Evolutionary conservation across 805 yeast species (phyloP), one percentile per base, ranked within the genome.

Genomic region (Candida maris): DNA sequence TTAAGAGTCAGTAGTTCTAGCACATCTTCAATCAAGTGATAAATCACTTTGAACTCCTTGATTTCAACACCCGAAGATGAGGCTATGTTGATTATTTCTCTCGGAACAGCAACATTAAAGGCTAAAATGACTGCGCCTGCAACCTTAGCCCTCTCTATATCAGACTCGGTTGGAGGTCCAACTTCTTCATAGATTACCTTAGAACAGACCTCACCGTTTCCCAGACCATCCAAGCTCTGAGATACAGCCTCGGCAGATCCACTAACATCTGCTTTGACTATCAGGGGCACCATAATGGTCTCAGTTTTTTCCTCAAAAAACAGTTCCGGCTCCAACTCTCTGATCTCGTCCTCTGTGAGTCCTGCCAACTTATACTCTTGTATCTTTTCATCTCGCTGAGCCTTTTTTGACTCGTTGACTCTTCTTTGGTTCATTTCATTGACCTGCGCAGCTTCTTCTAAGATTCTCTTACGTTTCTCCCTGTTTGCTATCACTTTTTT

Each of bases 211-310:
- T 85, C 94, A 2, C 83, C 85, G 57, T 91, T 89, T 5, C 97
- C 97, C n/a, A 93, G 62, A 9, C 80, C 79, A 40, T 71, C 70
- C 32, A 93, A 77, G 48, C 91, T 79, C 57, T 89, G 96, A 25
- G 67, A 72, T 22, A 93, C 84, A 2, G 98, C 98, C 56, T 93
- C 98, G 0, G 85, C 84, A 1, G 97, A 89, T 0, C 98, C 98
- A 48, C 81, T 80, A 1, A 91, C 97, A 62, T 93, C 98, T 0
- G 96, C 85, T 55, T 85, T 87, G 23, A 93, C 68, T 19, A 93
- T 79, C 46, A 81, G 87, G 20, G 77, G 76, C 4, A 77, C 62
- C 9, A 62, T 63, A 10, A 63, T 57, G 2, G 45, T 41, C 3
- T 49, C 49, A 3, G 48, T 49, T 3, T 56, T 64, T 6, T 54